Evolutionary conservation across 441 rosid species (phyloP).

Genomic region (Croton setiger): DNA sequence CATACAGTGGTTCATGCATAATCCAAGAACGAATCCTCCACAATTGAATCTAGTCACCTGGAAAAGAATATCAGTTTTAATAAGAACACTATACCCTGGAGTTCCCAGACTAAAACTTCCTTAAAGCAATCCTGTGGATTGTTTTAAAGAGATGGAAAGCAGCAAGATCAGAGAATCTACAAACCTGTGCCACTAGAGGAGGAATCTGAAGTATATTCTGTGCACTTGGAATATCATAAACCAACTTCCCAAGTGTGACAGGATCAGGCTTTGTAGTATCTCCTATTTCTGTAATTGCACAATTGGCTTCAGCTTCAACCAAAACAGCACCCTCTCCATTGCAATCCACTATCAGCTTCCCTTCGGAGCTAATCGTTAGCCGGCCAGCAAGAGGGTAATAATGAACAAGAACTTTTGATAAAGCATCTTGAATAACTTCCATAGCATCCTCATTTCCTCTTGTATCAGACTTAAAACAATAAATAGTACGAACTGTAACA

Average conservation of each 20-base stretch:
- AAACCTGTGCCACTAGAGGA: slow-evolving; percentile 70
- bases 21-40: slow-evolving; percentile 75
- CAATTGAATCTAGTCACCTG: slow-evolving; percentile 82
- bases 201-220: slow-evolving; percentile 76
- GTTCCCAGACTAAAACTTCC: too few species aligned
- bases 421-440: slow-evolving; percentile 51
- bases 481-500: slow-evolving; percentile 59
- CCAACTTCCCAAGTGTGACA: slow-evolving; percentile 64
- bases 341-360: slow-evolving; percentile 70
- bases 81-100: too few species aligned
- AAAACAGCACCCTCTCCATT: slow-evolving; percentile 80
- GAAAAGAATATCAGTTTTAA: slow-evolving; percentile 2
- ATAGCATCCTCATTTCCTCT: slow-evolving; percentile 63
- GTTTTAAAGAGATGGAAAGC: not conserved
- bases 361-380: slow-evolving; percentile 63
- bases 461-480: slow-evolving; percentile 62
- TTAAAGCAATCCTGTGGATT: too few species aligned
- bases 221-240: slow-evolving; percentile 63
- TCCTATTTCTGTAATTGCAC: slow-evolving; percentile 47
- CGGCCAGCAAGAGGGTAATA: slow-evolving; percentile 78
- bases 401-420: slow-evolving; percentile 65
- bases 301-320: slow-evolving; percentile 79
- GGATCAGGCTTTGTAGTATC: slow-evolving; percentile 63
- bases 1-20: slow-evolving; percentile 78
- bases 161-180: slow-evolving; percentile 3